Percentiles rank a stretch among this genome's conserved stretches.
These are phyloP conservation scores for Phytophthora sojae DNA, from an alignment of 352 stramenopile species.

Conservation along the genomic window DNA sequence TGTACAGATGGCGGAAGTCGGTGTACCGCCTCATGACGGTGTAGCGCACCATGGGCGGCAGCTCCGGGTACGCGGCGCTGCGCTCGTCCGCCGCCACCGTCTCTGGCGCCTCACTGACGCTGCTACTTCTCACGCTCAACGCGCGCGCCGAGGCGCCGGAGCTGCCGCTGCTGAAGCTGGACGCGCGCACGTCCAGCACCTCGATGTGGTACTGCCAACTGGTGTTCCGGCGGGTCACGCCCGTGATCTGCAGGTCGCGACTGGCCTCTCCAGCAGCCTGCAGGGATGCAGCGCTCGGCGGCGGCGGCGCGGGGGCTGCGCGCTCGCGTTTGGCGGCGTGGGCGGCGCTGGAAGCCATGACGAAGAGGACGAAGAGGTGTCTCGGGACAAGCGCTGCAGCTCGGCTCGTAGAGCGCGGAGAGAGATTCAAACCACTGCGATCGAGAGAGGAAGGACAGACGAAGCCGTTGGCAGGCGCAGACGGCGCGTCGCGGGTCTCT, in stretches of 20 bases:
- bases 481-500: neutral
- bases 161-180: slow-evolving; percentile 29
- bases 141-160: slow-evolving; percentile 5
- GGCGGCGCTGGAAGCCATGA: slow-evolving; percentile 1
- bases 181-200: slow-evolving; percentile 68
- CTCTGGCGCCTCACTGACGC: slow-evolving; percentile 6
- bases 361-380: slow-evolving; percentile 13
- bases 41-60: slow-evolving; percentile 80
- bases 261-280: slow-evolving; percentile 36
- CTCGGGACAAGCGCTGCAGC: slow-evolving; percentile 3
- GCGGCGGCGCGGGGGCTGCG: slow-evolving; percentile 2
- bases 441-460: slow-evolving; percentile 15
- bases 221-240: slow-evolving; percentile 65
- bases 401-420: neutral
- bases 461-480: neutral
- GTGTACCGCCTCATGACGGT: slow-evolving; percentile 84
- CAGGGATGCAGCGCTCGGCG: slow-evolving; percentile 11
- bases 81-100: slow-evolving; percentile 7
- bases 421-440: neutral
- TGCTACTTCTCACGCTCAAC: neutral
- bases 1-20: slow-evolving; percentile 75
- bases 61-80: slow-evolving; percentile 39
- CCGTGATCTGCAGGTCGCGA: slow-evolving; percentile 77
- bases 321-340: slow-evolving; percentile 32
- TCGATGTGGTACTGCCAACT: slow-evolving; percentile 88